Percentiles rank a stretch among this genome's conserved stretches.
phyloP scores from a whole-genome alignment of 2,329 filamentous ascomycete species.

The Stagonosporopsis cucurbitacearum region DNA sequence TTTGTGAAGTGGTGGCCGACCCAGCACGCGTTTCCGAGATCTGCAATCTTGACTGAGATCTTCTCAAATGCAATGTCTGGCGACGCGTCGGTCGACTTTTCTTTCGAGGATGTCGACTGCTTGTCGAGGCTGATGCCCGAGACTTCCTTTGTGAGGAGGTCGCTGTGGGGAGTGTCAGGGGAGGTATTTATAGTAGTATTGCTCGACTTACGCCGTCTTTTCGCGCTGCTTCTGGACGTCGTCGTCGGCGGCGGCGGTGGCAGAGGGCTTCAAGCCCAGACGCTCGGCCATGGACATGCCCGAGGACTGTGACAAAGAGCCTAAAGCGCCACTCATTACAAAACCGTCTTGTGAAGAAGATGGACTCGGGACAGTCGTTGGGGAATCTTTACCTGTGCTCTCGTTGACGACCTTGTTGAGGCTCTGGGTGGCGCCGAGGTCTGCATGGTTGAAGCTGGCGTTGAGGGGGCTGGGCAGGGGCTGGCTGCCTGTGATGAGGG shows the following conservation, averaged over 20 bases:
- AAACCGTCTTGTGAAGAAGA: slow-evolving; percentile 51
- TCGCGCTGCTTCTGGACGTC: slow-evolving; percentile 78
- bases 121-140: slow-evolving; percentile 93
- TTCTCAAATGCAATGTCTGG: slow-evolving; percentile 73
- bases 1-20: slow-evolving; percentile 99
- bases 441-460: slow-evolving; percentile 82
- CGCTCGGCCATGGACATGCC: slow-evolving; percentile 65
- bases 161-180: slow-evolving; percentile 58
- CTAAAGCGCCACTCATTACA: slow-evolving; percentile 64
- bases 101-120: slow-evolving; percentile 57
- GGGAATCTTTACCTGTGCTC: slow-evolving; percentile 62
- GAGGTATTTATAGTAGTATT: not conserved
- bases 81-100: slow-evolving; percentile 62
- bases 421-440: slow-evolving; percentile 72
- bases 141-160: slow-evolving; percentile 89
- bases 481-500: slow-evolving; percentile 95
- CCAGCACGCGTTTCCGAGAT: slow-evolving; percentile 98
- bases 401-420: slow-evolving; percentile 86
- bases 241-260: slow-evolving; percentile 60
- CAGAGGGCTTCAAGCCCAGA: slow-evolving; percentile 59
- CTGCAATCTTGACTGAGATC: slow-evolving; percentile 98
- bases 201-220: slow-evolving; percentile 81
- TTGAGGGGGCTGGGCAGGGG: slow-evolving; percentile 94
- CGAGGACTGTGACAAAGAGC: slow-evolving; percentile 51
- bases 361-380: slow-evolving; percentile 51